Percentiles rank a stretch among this genome's conserved stretches.
phyloP scores from a whole-genome alignment of 2,329 filamentous ascomycete species.

The Graphilbum ipis-grandicollis region DNA sequence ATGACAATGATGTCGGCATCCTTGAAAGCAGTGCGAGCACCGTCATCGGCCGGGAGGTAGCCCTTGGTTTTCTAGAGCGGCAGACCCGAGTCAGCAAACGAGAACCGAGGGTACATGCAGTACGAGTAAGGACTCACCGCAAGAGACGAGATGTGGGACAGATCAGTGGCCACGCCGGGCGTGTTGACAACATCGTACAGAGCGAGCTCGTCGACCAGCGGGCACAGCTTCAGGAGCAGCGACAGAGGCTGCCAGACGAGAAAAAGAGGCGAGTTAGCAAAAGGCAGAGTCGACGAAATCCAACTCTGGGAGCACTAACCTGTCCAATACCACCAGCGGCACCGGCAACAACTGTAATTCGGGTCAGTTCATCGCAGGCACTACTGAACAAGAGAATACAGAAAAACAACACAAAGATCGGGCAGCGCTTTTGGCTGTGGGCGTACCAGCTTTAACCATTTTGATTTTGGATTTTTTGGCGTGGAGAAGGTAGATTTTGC shows the following conservation, averaged over 20 bases:
- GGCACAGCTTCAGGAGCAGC: constrained; percentile 81
- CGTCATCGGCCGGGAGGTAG: constrained; percentile 73
- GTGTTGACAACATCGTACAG: constrained; percentile 99
- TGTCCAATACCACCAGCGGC: constrained; percentile 97
- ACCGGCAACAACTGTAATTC: constrained; percentile 71
- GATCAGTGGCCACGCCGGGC: constrained; percentile 84
- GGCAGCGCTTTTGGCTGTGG: neutral
- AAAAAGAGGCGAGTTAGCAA: neutral
- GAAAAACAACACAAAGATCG: neutral
- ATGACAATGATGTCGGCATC: constrained; percentile 94
- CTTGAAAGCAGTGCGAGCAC: constrained; percentile 74
- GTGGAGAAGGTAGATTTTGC: neutral
- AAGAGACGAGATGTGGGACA: constrained; percentile 89
- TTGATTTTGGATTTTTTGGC: constrained; percentile 8
- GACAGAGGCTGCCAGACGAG: constrained; percentile 59
- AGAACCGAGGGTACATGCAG: neutral
- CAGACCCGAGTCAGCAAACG: neutral
- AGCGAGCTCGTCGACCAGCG: constrained; percentile 77
- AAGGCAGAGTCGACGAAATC: too few relatives aligned
- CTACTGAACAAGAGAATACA: neutral
- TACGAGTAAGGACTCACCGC: constrained; percentile 41
- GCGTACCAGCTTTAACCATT: constrained; percentile 22
- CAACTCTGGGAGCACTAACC: constrained; percentile 34
- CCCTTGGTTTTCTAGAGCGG: constrained; percentile 57
- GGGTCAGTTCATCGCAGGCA: too few relatives aligned